Evolutionary conservation across 768 basidiomycete genomes (phyloP), one percentile per base, ranked within the genome.

Genomic region (Xerocomus spinulosus): DNA sequence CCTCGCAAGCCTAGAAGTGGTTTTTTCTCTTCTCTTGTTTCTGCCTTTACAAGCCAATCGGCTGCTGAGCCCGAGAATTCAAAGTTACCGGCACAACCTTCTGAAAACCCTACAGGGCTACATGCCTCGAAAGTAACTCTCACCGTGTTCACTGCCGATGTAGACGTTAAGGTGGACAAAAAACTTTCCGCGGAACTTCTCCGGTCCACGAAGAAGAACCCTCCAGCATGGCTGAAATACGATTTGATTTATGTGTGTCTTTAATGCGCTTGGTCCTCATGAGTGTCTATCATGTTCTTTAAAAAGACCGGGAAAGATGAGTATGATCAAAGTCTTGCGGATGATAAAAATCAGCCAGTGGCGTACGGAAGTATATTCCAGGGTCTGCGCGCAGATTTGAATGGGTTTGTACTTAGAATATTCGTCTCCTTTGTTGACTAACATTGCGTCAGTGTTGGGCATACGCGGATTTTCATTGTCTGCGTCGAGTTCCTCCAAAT

Each of bases 131-230:
- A 52, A 23, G 63, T 72, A 13, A 56, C 61, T 15, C 59, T 72
- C 5, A 66, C 61, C 5, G 55, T 70, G 12, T 72, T 67, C 46
- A 63, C 59, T 15, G 70, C 70, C 4, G 59, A 61, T 12, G 77
- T 88, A 13, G 74, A 76, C 37, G 83, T 90, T 17, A 74, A 68
- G 35, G 63, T 89, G 15, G 80, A 81, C 52, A 75, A 79, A 65
- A 87, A 85, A 59, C 70, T 86, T 40, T 72, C 79, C 2, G 64
- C 71, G 9, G 95, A 97, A 64, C 71, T 98, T 28, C 78, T 87
- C 50, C 75, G 95, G 49, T 89, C 92, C 1, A 99, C 94, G 10
- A 97, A 97, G 78, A 99, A 99, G 73, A 84, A 88, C 46, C 87
- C 91, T 0, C 95, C 95, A 0, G 70, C 68, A 5, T 78, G 72